A percentile compares a stretch with the other conserved stretches of the same genome.
These are phyloP conservation scores for Pharus latifolius DNA, from an alignment of 176 grass and related monocot species.

Conservation along the genomic window DNA sequence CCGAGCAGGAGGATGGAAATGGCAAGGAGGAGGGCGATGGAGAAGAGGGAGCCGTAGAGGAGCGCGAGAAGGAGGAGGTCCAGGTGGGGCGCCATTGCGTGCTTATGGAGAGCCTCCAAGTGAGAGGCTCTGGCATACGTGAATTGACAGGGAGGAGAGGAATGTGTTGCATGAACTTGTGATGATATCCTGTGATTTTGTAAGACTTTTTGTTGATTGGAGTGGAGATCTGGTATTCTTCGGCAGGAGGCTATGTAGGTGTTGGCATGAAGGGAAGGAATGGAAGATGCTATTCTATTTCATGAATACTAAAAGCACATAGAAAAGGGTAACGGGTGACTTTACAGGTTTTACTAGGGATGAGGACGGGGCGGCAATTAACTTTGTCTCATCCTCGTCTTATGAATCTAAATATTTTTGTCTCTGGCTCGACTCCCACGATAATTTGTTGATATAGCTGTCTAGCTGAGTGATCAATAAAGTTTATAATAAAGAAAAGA, in stretches of 20 bases:
- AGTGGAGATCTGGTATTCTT: neutral
- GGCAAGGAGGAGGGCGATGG: conserved; percentile 19
- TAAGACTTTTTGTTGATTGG: neutral
- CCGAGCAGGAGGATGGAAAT: conserved; percentile 14
- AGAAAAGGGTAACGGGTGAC: too few species aligned
- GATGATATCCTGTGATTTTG: neutral
- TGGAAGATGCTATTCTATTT: neutral
- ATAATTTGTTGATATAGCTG: too few species aligned
- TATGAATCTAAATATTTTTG: neutral
- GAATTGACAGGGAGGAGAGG: neutral
- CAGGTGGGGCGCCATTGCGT: conserved; percentile 19
- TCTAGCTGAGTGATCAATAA: too few species aligned
- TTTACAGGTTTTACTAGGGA: too few species aligned
- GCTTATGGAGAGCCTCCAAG: neutral
- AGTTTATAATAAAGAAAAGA: too few species aligned
- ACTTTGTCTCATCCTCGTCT: neutral
- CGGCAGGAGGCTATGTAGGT: neutral
- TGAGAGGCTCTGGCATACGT: neutral
- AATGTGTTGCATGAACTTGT: neutral
- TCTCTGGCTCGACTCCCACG: neutral
- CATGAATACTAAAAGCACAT: neutral
- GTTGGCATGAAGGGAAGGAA: neutral
- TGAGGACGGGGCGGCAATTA: neutral
- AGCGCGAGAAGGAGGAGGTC: conserved; percentile 57
- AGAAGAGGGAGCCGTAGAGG: conserved; percentile 30